phyloP scores from a whole-genome alignment of 306 rosid genomes.

The Myrica gale region DNA sequence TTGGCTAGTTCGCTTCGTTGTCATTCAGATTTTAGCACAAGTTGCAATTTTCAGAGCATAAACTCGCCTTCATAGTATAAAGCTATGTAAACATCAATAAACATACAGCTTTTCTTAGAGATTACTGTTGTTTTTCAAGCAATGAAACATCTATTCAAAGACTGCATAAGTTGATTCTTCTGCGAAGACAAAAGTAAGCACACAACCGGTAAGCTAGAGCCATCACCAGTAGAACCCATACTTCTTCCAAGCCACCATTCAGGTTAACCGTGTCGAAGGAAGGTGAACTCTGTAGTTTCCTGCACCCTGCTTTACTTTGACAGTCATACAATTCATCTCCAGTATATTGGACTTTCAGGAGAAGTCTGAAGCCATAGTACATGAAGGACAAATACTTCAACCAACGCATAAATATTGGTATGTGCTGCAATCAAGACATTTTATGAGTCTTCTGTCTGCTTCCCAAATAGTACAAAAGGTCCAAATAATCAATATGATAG shows the following conservation, averaged over 20 bases:
- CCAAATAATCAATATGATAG: no score
- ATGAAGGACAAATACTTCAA: constrained; percentile 82
- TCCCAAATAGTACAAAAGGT: neutral
- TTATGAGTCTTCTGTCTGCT: neutral
- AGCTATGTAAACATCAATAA: neutral
- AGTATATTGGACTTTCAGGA: constrained; percentile 82
- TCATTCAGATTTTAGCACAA: neutral
- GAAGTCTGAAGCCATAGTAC: constrained; percentile 85
- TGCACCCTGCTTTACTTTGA: constrained; percentile 67
- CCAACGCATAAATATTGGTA: constrained; percentile 84
- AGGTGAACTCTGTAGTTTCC: constrained; percentile 70
- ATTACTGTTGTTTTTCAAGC: neutral
- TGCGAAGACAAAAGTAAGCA: constrained; percentile 69
- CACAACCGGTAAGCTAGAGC: constrained; percentile 60
- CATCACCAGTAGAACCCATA: constrained; percentile 74
- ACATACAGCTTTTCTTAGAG: constrained; percentile 3
- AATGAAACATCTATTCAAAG: constrained; percentile 24
- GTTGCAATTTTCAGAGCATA: neutral
- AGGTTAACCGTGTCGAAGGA: constrained; percentile 67
- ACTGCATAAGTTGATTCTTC: constrained; percentile 47
- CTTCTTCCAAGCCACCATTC: constrained; percentile 72
- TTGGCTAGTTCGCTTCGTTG: neutral
- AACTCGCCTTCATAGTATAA: constrained; percentile 10
- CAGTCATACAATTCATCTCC: constrained; percentile 80
- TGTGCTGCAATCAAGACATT: constrained; percentile 59